These are phyloP conservation scores for Podospora conica DNA, from an alignment of 495 filamentous ascomycete species.

Conservation along the genomic window DNA sequence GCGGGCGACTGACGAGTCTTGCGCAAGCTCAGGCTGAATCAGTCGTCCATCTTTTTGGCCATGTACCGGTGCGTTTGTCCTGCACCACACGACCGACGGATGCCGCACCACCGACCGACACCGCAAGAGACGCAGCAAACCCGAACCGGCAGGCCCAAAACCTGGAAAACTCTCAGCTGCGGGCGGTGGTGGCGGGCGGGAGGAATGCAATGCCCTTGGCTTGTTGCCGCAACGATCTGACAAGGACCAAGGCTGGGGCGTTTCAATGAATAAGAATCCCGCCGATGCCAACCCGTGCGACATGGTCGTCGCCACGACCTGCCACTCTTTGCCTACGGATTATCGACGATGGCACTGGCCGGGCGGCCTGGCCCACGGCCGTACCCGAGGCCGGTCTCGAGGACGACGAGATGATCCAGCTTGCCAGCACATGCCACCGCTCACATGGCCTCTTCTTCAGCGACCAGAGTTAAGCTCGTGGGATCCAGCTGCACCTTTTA, in stretches of 20 bases:
- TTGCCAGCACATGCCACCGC: neutral
- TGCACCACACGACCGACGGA: neutral
- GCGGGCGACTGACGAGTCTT: neutral
- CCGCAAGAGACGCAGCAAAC: neutral
- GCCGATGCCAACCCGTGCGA: neutral
- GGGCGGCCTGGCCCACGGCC: neutral
- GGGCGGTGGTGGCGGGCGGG: neutral
- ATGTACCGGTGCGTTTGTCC: neutral
- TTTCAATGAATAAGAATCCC: neutral
- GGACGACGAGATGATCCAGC: neutral
- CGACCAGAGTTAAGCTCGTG: neutral
- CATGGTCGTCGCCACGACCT: neutral
- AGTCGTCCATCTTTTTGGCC: neutral
- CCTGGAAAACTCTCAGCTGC: neutral
- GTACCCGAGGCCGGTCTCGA: neutral
- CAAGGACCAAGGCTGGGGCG: neutral
- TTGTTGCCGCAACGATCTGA: neutral
- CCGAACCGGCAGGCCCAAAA: neutral
- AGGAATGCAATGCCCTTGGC: neutral
- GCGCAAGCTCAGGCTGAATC: slow-evolving; percentile 2
- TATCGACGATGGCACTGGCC: no score
- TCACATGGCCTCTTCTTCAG: neutral
- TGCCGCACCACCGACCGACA: no score
- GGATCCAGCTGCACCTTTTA: neutral
- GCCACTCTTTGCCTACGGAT: neutral